Evolutionary conservation across 75 land plant species (phyloP), one percentile per base, ranked within the genome.

Genomic region (Sequoiadendron giganteum): DNA sequence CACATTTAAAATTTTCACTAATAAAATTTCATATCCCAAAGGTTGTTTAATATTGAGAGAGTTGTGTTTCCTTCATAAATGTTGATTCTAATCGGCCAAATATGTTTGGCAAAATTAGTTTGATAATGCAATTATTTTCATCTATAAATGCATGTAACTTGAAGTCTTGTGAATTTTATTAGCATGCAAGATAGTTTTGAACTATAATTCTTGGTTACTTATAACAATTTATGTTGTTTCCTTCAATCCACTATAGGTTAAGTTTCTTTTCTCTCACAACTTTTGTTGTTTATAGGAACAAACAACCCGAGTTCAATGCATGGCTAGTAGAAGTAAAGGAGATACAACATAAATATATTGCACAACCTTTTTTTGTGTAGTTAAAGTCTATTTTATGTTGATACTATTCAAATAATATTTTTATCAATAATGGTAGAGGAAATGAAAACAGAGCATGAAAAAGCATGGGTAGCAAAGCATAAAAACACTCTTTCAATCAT

Each of bases 281-380:
- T 65, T 49, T 45, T 54, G 21, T 77, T 43, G 85, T 87, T 85
- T 91, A 28, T 89, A 98, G 99, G 99, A 94, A 92, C 84, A 98
- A 94, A 83, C 87, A 99, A 43, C 99, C 99, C 2, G 97, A 98
- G 91, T 98, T 98, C 90, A 97, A 93, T 90, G 99, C 99, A 90
- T 98, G 99, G 99, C 88, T 98, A 84, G 88, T 89, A 61, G 99
- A 98, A 90, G 94, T 98, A 79, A 98, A 96, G 88, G 91, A 97
- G 98, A 98, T 96, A 88, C 49, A 21, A 13, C 42, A 48, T 47
- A 15, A 34, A 82, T 47, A 43, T 45, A 98, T 11, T 10, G 32
- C 25, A 6, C 8, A 39, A 16, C 45, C 21, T 78, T 78, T 18
- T 18, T 0, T 25, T 78, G 25, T 78, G 16, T 5, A 13, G 45